These are phyloP conservation scores for Pichia norvegensis DNA, from an alignment of 1,139 yeast species.

Conservation along the genomic window DNA sequence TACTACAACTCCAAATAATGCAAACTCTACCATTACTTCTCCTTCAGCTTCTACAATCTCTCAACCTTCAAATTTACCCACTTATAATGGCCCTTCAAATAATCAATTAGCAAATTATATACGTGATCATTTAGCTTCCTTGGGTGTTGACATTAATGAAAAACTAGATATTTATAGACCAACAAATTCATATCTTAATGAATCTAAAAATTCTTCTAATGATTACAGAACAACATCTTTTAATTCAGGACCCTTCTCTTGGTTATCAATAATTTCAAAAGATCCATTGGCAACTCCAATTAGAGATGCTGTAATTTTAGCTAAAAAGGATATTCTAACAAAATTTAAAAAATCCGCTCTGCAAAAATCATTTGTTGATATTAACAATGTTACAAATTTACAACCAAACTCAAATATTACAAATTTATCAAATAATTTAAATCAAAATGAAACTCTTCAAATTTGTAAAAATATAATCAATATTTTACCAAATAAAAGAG, in stretches of 20 bases:
- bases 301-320: conserved; percentile 19
- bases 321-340: conserved; percentile 26
- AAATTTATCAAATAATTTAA: neutral
- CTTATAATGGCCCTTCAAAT: neutral
- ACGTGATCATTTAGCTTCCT: neutral
- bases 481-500: conserved; percentile 36
- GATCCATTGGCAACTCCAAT: conserved; percentile 39
- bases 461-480: conserved; percentile 10
- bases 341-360: neutral
- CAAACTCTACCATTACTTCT: neutral
- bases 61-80: neutral
- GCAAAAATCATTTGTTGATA: neutral
- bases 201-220: conserved; percentile 34
- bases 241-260: conserved; percentile 42
- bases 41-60: neutral
- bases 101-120: neutral
- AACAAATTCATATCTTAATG: neutral
- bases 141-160: neutral
- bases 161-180: neutral
- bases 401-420: neutral
- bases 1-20: no score
- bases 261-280: conserved; percentile 39
- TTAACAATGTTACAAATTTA: conserved; percentile 5
- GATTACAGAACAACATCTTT: conserved; percentile 35
- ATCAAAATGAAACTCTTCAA: neutral